phyloP scores from a whole-genome alignment of 1,284 basidiomycete genomes.

The Agroathelia rolfsii region DNA sequence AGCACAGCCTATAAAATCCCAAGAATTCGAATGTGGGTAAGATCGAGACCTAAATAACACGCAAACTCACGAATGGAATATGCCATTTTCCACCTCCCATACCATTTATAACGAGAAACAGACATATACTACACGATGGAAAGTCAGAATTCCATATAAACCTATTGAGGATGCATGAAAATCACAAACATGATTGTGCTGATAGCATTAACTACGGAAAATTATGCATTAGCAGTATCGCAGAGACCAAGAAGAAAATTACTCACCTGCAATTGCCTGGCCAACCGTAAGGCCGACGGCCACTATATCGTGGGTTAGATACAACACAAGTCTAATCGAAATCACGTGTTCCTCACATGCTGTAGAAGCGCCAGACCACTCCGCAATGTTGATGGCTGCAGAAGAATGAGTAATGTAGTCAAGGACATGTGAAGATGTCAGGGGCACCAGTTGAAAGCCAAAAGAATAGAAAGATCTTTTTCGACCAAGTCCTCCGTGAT shows the following conservation, averaged over 20 bases:
- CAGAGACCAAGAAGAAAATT: neutral
- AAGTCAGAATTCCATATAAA: too few relatives aligned
- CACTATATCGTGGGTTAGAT: slow-evolving; percentile 12
- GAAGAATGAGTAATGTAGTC: neutral
- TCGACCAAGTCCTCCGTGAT: slow-evolving; percentile 19
- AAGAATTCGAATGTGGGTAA: neutral
- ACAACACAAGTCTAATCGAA: neutral
- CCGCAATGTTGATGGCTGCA: slow-evolving; percentile 21
- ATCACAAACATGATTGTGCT: slow-evolving; percentile 10
- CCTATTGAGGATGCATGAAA: too few relatives aligned
- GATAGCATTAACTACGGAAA: slow-evolving; percentile 10
- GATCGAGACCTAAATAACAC: neutral
- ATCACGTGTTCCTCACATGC: slow-evolving; percentile 13
- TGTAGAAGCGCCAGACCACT: slow-evolving; percentile 22
- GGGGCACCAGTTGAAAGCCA: slow-evolving; percentile 20
- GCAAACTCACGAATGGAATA: slow-evolving; percentile 19
- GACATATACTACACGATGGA: slow-evolving; percentile 14
- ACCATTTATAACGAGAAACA: slow-evolving; percentile 19
- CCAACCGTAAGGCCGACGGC: slow-evolving; percentile 21
- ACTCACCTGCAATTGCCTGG: slow-evolving; percentile 19
- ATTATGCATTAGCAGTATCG: neutral
- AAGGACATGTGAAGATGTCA: neutral
- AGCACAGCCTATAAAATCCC: slow-evolving; percentile 20
- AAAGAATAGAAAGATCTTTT: slow-evolving; percentile 19
- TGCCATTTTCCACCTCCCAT: slow-evolving; percentile 23